A percentile compares a stretch with the other conserved stretches of the same genome.
Conservation (phyloP, 768 basidiomycete species). For the Coprinopsis sp. region DNA sequence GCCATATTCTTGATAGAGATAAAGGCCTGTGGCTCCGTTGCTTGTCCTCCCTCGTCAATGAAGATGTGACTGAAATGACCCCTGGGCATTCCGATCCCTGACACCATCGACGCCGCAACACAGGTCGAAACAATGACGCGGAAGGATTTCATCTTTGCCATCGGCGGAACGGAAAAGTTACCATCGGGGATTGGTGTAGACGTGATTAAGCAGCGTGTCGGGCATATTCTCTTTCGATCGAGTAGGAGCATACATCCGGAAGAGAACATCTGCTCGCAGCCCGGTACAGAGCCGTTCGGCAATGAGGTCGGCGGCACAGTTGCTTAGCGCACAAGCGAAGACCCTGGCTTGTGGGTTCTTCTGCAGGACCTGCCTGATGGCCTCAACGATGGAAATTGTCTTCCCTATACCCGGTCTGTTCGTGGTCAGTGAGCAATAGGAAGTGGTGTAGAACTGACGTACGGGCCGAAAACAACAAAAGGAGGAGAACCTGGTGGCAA, state of each 20-base stretch:
- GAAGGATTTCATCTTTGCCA: conserved; percentile 36
- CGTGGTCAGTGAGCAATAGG: neutral
- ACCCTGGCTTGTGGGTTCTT: conserved; percentile 35
- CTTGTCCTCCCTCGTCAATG: conserved; percentile 63
- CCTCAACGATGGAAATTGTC: conserved; percentile 59
- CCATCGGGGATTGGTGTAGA: conserved; percentile 29
- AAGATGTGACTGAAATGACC: conserved; percentile 69
- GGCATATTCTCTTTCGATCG: conserved; percentile 42
- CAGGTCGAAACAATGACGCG: conserved; percentile 62
- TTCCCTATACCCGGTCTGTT: conserved; percentile 61
- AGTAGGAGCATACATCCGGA: conserved; percentile 54
- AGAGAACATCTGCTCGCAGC: conserved; percentile 34
- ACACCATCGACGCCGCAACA: conserved; percentile 52
- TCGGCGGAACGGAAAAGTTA: conserved; percentile 37
- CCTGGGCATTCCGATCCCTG: conserved; percentile 50
- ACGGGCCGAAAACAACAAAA: conserved; percentile 65
- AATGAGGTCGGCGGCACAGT: conserved; percentile 61
- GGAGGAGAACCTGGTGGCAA: conserved; percentile 44
- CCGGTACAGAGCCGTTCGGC: conserved; percentile 36
- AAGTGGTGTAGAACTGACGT: conserved; percentile 18
- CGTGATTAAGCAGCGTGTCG: conserved; percentile 33
- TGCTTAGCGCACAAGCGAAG: conserved; percentile 60
- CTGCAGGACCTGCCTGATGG: conserved; percentile 47
- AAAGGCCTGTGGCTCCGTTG: conserved; percentile 64
- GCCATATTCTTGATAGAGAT: conserved; percentile 59